phyloP scores from a whole-genome alignment of 2,329 filamentous ascomycete genomes.

The Fusarium dlaminii region DNA sequence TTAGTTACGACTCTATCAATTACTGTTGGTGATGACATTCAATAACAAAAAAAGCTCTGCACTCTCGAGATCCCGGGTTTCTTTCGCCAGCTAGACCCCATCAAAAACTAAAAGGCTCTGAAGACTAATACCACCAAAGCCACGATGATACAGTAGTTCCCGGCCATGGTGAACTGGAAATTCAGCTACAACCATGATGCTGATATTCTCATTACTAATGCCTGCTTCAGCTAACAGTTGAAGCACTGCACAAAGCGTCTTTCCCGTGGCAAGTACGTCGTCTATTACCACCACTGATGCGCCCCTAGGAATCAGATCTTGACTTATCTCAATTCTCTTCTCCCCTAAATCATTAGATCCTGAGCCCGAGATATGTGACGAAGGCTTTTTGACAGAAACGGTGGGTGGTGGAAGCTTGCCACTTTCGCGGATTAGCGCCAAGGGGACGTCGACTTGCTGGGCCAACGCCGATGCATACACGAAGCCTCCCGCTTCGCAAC shows the following conservation, averaged over 20 bases:
- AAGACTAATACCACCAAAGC: neutral
- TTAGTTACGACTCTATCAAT: no score
- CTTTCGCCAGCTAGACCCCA: neutral
- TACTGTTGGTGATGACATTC: no score
- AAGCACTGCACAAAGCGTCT: neutral
- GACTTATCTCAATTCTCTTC: slow-evolving; percentile 60
- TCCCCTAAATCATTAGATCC: slow-evolving; percentile 43
- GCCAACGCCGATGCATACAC: slow-evolving; percentile 65
- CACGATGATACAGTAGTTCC: neutral
- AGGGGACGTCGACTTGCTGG: slow-evolving; percentile 50
- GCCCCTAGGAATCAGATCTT: slow-evolving; percentile 50
- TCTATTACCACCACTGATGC: slow-evolving; percentile 62
- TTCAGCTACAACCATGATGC: slow-evolving; percentile 63
- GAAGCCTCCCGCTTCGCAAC: slow-evolving; percentile 67
- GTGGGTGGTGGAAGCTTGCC: slow-evolving; percentile 69
- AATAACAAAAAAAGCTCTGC: no score
- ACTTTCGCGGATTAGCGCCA: slow-evolving; percentile 64
- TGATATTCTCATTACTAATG: slow-evolving; percentile 51
- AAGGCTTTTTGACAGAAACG: slow-evolving; percentile 56
- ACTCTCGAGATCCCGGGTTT: neutral
- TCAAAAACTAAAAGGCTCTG: neutral
- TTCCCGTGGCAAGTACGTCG: slow-evolving; percentile 57
- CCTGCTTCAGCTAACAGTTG: slow-evolving; percentile 56
- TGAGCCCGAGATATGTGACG: slow-evolving; percentile 61
- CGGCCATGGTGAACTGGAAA: slow-evolving; percentile 60